Conservation (phyloP, 2,329 filamentous ascomycete species). For the Sarocladiaceae sp. region DNA sequence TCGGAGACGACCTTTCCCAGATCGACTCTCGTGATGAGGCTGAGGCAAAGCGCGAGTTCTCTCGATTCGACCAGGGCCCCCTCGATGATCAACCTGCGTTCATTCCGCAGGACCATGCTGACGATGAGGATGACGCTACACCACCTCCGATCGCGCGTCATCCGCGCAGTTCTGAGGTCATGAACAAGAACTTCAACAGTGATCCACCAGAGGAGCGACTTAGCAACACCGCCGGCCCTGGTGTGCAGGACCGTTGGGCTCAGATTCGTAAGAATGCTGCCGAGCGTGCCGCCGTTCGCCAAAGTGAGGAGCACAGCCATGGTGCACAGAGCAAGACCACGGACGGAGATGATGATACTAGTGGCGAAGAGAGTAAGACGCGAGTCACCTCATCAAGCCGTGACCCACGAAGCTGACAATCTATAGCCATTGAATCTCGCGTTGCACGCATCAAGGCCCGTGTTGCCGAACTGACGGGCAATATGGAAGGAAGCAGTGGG, state of each 20-base stretch:
- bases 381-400: background rate
- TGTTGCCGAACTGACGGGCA: constrained; percentile 86
- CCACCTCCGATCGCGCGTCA: constrained; percentile 44
- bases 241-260: constrained; percentile 75
- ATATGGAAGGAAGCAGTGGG: constrained; percentile 56
- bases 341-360: constrained; percentile 13
- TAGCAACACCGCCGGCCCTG: constrained; percentile 25
- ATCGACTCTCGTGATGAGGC: constrained; percentile 53
- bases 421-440: constrained; percentile 84
- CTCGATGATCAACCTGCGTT: constrained; percentile 82
- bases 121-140: constrained; percentile 37
- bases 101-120: constrained; percentile 52
- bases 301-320: constrained; percentile 29
- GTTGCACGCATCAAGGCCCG: constrained; percentile 97
- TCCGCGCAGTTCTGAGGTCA: constrained; percentile 12
- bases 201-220: constrained; percentile 32
- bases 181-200: constrained; percentile 21
- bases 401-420: constrained; percentile 19
- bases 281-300: constrained; percentile 61
- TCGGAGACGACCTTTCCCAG: constrained; percentile 43
- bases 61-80: constrained; percentile 81
- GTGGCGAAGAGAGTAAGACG: constrained; percentile 26
- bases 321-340: constrained; percentile 73
- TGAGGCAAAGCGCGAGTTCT: constrained; percentile 55
- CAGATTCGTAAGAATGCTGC: constrained; percentile 94